Evolutionary conservation across 345 rosid genomes (phyloP).

Genomic region (Fremontodendron californicum): DNA sequence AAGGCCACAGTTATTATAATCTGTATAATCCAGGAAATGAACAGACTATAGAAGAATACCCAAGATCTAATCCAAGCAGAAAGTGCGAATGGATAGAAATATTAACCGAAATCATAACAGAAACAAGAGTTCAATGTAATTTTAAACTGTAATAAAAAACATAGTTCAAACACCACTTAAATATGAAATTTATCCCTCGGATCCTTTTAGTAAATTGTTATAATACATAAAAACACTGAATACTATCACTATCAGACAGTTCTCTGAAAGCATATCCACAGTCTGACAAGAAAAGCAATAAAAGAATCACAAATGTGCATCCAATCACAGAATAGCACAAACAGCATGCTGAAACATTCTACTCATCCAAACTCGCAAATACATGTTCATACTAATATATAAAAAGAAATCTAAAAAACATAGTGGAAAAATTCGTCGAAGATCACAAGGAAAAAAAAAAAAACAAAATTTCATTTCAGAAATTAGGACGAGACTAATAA

Average conservation of each 20-base stretch:
- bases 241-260: background rate
- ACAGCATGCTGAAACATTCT: background rate
- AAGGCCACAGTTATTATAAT: background rate
- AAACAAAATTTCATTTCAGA: background rate
- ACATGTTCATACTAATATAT: constrained; percentile 1
- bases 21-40: background rate
- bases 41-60: background rate
- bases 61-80: background rate
- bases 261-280: background rate
- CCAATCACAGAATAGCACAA: background rate
- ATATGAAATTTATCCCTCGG: background rate
- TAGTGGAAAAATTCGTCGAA: background rate
- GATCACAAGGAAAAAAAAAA: background rate
- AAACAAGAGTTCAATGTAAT: background rate
- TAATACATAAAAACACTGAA: background rate
- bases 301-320: background rate
- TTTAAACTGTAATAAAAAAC: background rate
- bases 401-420: background rate
- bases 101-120: constrained; percentile 1
- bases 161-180: background rate
- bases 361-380: background rate
- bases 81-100: background rate
- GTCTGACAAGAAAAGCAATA: background rate
- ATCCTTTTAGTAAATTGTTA: background rate
- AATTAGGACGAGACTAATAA: background rate